Percentiles rank a stretch among this genome's conserved stretches.
Evolutionary conservation across 768 basidiomycete species (phyloP).

Genomic region (Arthromyces matolae): DNA sequence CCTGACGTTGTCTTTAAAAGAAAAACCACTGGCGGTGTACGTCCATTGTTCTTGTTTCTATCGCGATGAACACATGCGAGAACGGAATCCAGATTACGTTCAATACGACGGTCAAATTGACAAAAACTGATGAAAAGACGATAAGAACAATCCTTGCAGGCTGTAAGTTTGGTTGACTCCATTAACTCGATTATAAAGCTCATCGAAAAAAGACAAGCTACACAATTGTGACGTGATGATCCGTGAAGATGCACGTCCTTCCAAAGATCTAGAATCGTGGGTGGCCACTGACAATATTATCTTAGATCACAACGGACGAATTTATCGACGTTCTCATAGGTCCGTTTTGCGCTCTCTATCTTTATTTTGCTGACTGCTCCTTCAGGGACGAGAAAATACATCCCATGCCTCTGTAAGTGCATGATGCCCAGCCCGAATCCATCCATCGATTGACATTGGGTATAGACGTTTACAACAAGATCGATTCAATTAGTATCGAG

Average conservation of each 20-base stretch:
- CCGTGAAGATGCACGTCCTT: conserved; percentile 76
- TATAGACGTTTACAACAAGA: conserved; percentile 93
- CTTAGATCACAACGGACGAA: conserved; percentile 89
- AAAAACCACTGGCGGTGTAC: conserved; percentile 87
- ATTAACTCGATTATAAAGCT: neutral
- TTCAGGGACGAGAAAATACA: conserved; percentile 87
- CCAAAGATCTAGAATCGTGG: neutral
- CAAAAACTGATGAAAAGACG: conserved; percentile 92
- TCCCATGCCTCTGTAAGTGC: conserved; percentile 81
- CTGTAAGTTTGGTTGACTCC: conserved; percentile 44
- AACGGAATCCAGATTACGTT: conserved; percentile 68
- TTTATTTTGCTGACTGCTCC: conserved; percentile 1
- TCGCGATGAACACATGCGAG: conserved; percentile 4
- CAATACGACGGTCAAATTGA: conserved; percentile 90
- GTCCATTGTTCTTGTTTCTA: conserved; percentile 23
- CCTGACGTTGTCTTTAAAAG: conserved; percentile 96
- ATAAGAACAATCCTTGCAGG: conserved; percentile 89
- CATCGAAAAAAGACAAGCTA: conserved; percentile 58
- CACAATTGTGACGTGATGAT: conserved; percentile 99
- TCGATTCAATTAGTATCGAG: conserved; percentile 84
- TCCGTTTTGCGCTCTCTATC: conserved; percentile 18
- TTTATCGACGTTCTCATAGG: conserved; percentile 99
- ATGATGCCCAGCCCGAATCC: neutral
- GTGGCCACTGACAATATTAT: conserved; percentile 5
- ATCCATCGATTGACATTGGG: neutral